Conservation (phyloP, 768 basidiomycete genomes). For the Tylopilus felleus region DNA sequence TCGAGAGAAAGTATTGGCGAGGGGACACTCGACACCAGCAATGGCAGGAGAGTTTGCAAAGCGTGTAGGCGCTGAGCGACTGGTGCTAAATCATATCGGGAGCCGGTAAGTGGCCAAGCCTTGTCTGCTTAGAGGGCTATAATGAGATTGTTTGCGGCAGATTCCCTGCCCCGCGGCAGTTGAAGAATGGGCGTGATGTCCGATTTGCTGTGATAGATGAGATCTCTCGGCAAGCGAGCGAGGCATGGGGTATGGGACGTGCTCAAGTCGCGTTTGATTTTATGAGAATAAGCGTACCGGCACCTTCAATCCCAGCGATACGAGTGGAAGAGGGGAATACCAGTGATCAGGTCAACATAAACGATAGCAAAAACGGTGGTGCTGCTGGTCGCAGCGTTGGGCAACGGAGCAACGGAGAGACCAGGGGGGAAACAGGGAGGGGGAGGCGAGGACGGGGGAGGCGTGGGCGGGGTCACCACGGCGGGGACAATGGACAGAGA, state of each 20-base stretch:
- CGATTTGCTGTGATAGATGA: conserved; percentile 53
- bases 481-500: background rate
- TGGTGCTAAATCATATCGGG: conserved; percentile 80
- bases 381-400: background rate
- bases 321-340: background rate
- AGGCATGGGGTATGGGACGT: conserved; percentile 49
- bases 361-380: background rate
- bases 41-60: conserved; percentile 80
- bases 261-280: conserved; percentile 60
- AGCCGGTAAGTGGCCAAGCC: conserved; percentile 43
- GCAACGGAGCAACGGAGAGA: background rate
- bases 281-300: conserved; percentile 43
- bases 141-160: conserved; percentile 27
- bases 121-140: background rate
- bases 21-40: conserved; percentile 75
- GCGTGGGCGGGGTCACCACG: background rate
- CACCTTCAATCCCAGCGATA: background rate
- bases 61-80: conserved; percentile 49
- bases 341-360: background rate
- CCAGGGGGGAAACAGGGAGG: background rate
- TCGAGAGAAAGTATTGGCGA: conserved; percentile 48
- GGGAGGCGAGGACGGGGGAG: background rate
- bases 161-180: conserved; percentile 49
- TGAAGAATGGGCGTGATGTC: conserved; percentile 25
- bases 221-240: conserved; percentile 60